Evolutionary conservation across 208 protist genomes (phyloP), one percentile per base, ranked within the genome.

Genomic region (Crithidia expoeki): DNA sequence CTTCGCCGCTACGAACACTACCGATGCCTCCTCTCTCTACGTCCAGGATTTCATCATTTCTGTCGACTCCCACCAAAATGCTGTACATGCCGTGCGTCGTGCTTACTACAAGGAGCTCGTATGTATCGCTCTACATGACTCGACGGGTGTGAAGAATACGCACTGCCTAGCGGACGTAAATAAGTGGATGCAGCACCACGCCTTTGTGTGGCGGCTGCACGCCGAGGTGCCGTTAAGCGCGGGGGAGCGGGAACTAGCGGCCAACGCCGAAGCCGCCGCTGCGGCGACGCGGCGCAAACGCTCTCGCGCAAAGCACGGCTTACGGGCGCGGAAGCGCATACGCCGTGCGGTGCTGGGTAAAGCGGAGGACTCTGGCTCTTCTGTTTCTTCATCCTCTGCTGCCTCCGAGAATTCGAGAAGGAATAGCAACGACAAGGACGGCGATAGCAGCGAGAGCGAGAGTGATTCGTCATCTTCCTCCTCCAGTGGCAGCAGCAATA

Each of bases 1-100:
- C 50, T 76, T 76, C 32, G 55, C 47, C 28, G 23, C 57, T 14
- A 16, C 63, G 9, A 51, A 50, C 30, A 34, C 21, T 19, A 28
- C 61, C 10, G 66, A 80, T n/a, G 28, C 23, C 58, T 19, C 58
- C 12, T 50, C 70, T 25, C 46, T 93, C 6, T 72, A 84, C 33
- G 47, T 94, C 51, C 91, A 96, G 71, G 91, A 96, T 57, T 96
- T 96, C 59, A 84, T 96, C 61, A 80, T 96, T 40, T 70, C 75
- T 0, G 84, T 94, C n/a, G 91, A 96, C 50, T 90, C 88, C 0
- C 60, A 76, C 44, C 57, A 80, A 32, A 96, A 96, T 65, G 88
- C 89, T 9, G 60, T 87, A 33, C 78, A 80, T 17, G 88, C 88
- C 10, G 80, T 94, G 32, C 74, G 82, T 5, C 51, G 76, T 21